phyloP scores from a whole-genome alignment of 768 basidiomycete genomes.

The Suillus subalutaceus region DNA sequence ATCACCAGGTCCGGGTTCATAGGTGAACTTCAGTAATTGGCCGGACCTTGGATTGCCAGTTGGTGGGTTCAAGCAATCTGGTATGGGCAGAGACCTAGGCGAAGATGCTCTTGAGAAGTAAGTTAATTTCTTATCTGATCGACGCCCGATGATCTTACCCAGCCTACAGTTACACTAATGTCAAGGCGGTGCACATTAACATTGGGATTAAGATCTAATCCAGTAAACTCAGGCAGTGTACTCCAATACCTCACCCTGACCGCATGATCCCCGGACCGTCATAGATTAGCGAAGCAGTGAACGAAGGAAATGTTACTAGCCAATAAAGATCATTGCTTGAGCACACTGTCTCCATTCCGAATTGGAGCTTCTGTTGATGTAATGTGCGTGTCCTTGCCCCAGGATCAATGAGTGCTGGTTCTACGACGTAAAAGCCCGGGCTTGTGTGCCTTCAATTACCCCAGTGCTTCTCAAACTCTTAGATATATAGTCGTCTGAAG shows the following conservation, averaged over 20 bases:
- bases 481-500: not conserved
- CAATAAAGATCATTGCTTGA: constrained; percentile 4
- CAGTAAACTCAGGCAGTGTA: constrained; percentile 4
- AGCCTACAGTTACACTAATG: constrained; percentile 50
- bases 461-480: constrained; percentile 1
- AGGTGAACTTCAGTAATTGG: constrained; percentile 56
- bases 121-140: constrained; percentile 1
- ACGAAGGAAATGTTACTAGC: constrained; percentile 2
- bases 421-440: constrained; percentile 2
- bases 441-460: not conserved
- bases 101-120: constrained; percentile 68
- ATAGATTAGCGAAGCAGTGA: constrained; percentile 5
- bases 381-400: constrained; percentile 4
- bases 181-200: constrained; percentile 68
- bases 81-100: constrained; percentile 79
- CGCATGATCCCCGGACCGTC: constrained; percentile 6
- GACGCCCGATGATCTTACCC: constrained; percentile 52
- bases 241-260: constrained; percentile 5
- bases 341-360: constrained; percentile 5
- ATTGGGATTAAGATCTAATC: constrained; percentile 33
- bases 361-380: constrained; percentile 5
- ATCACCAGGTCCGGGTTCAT: constrained; percentile 58
- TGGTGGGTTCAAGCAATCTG: constrained; percentile 85
- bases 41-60: constrained; percentile 58
- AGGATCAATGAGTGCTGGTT: constrained; percentile 2